Conservation (phyloP, 345 rosid genomes). For the Arabidopsis suecica region DNA sequence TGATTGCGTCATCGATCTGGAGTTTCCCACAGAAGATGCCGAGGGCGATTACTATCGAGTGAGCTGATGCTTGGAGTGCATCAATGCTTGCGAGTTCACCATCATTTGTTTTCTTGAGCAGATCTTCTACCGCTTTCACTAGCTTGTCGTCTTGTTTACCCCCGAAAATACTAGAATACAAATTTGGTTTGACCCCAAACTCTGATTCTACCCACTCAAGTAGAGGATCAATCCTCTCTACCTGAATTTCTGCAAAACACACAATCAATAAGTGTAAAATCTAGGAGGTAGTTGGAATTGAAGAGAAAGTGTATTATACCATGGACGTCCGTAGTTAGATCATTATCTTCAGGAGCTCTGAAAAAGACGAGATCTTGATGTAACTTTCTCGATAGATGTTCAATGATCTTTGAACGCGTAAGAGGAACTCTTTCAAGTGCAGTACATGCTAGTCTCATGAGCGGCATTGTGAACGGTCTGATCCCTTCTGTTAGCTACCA, state of each 20-base stretch:
- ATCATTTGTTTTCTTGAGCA: slow-evolving; percentile 67
- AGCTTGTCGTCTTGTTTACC: slow-evolving; percentile 89
- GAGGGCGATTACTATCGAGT: slow-evolving; percentile 74
- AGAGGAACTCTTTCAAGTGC: slow-evolving; percentile 96
- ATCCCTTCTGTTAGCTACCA: slow-evolving; percentile 90
- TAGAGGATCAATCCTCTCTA: slow-evolving; percentile 84
- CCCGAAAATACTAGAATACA: slow-evolving; percentile 80
- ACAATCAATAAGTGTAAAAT: background rate
- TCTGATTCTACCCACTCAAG: slow-evolving; percentile 85
- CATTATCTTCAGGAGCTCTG: slow-evolving; percentile 77
- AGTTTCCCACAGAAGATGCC: slow-evolving; percentile 72
- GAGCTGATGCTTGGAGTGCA: slow-evolving; percentile 88
- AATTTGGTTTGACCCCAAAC: slow-evolving; percentile 76
- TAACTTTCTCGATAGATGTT: slow-evolving; percentile 66
- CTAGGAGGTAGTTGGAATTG: background rate
- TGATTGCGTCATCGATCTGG: slow-evolving; percentile 85
- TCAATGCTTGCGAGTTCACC: slow-evolving; percentile 90
- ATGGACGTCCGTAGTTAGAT: slow-evolving; percentile 61
- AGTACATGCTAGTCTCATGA: slow-evolving; percentile 97
- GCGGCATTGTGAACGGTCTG: slow-evolving; percentile 97
- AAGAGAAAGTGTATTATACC: slow-evolving; percentile 51
- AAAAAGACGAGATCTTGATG: slow-evolving; percentile 87
- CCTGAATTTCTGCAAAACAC: slow-evolving; percentile 65
- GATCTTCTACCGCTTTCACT: slow-evolving; percentile 63
- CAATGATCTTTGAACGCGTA: slow-evolving; percentile 69